phyloP scores from a whole-genome alignment of 768 basidiomycete genomes.

The Asterophora parasitica region DNA sequence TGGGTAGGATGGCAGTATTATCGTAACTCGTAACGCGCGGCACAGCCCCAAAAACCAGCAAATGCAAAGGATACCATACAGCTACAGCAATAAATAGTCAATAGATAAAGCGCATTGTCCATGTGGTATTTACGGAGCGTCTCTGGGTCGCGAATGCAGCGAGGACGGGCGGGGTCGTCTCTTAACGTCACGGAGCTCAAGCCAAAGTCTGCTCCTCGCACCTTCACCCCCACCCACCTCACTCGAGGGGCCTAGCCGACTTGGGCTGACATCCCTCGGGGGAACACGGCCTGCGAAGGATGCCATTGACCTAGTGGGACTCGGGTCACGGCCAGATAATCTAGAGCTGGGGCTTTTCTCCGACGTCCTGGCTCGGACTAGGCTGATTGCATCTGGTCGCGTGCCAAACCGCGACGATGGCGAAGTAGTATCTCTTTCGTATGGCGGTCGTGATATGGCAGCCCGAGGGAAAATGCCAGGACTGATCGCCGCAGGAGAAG shows the following conservation, averaged over 20 bases:
- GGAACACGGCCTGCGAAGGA: not conserved
- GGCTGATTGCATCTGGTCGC: conserved; percentile 10
- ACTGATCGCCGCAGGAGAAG: not conserved
- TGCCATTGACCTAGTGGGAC: conserved; percentile 19
- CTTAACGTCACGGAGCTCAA: conserved; percentile 48
- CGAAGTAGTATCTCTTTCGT: conserved; percentile 5
- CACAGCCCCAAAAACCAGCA: not conserved
- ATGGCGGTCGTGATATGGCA: conserved; percentile 14
- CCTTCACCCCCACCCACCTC: conserved; percentile 28
- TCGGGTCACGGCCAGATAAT: conserved; percentile 23
- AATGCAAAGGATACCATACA: conserved; percentile 5
- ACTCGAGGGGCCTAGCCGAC: conserved; percentile 22
- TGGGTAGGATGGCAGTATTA: conserved; percentile 99
- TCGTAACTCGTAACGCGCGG: conserved; percentile 65
- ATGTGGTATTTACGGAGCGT: conserved; percentile 22
- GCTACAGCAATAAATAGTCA: conserved; percentile 10
- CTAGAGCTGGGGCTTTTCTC: conserved; percentile 31
- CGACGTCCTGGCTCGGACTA: conserved; percentile 29
- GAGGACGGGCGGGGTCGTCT: conserved; percentile 43
- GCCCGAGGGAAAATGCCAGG: conserved; percentile 2
- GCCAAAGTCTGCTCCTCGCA: conserved; percentile 47
- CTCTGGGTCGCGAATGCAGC: conserved; percentile 33
- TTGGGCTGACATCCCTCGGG: conserved; percentile 16
- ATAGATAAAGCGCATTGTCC: conserved; percentile 7
- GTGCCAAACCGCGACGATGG: conserved; percentile 13